Conservation (phyloP, 768 basidiomycete genomes). For the Suillus luteus region DNA sequence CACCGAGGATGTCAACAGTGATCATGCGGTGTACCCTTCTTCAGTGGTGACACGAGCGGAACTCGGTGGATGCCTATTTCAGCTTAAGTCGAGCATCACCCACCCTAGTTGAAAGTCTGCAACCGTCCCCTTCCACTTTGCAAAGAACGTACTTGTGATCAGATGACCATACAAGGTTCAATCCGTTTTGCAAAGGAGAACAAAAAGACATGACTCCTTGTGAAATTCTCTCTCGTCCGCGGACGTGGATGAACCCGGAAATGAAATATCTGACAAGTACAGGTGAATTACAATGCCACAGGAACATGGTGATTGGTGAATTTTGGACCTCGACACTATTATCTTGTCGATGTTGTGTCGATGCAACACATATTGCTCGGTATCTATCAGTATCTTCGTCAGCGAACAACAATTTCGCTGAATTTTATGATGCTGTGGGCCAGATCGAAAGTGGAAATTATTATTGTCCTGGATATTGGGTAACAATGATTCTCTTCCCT, state of each 20-base stretch:
- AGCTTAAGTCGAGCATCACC: conserved; percentile 10
- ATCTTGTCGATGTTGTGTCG: conserved; percentile 21
- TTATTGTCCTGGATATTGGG: conserved; percentile 6
- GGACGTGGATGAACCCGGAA: background rate
- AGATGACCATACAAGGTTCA: conserved; percentile 13
- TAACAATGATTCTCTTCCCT: conserved; percentile 9
- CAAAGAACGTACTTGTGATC: conserved; percentile 11
- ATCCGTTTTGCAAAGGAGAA: conserved; percentile 11
- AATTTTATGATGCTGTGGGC: conserved; percentile 10
- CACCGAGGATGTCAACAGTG: conserved; percentile 12
- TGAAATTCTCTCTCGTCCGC: conserved; percentile 11
- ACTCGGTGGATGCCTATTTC: conserved; percentile 4
- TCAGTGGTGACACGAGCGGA: conserved; percentile 4
- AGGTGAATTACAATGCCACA: conserved; percentile 16
- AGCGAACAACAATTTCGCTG: background rate
- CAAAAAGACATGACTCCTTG: conserved; percentile 4
- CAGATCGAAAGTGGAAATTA: background rate
- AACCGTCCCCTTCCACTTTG: conserved; percentile 9
- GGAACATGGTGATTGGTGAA: conserved; percentile 15
- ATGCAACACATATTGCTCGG: conserved; percentile 19
- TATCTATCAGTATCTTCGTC: conserved; percentile 6
- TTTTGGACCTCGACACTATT: conserved; percentile 15
- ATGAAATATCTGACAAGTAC: conserved; percentile 11
- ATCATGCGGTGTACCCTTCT: conserved; percentile 13
- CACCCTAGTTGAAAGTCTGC: conserved; percentile 5